phyloP scores from a whole-genome alignment of 148 eudicot species.

The Oxyria digyna region DNA sequence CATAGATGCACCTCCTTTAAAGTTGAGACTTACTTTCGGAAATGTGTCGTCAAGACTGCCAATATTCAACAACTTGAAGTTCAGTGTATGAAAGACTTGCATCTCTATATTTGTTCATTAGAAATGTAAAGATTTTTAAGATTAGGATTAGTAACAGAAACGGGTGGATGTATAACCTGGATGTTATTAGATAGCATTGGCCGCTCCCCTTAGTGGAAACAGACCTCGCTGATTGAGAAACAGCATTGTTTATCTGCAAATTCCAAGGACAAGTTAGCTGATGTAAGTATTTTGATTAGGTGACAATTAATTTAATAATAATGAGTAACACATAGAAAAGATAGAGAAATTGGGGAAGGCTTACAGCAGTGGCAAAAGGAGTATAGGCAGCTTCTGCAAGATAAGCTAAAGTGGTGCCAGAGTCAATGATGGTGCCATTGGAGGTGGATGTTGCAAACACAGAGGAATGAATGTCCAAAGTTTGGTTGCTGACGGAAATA shows the following conservation, averaged over 20 bases:
- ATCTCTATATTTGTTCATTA: neutral
- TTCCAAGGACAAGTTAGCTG: neutral
- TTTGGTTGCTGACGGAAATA: constrained; percentile 67
- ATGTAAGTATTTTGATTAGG: too few species aligned
- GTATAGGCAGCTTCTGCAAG: constrained; percentile 80
- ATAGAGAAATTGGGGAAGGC: constrained; percentile 9
- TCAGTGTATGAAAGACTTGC: neutral
- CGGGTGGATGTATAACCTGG: constrained; percentile 21
- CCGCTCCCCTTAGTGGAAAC: constrained; percentile 40
- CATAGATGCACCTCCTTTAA: constrained; percentile 74
- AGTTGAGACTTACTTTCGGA: constrained; percentile 63
- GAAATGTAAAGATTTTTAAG: neutral
- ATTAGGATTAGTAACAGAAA: neutral
- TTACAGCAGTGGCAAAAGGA: constrained; percentile 73
- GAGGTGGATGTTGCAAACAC: constrained; percentile 57
- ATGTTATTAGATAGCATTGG: constrained; percentile 59
- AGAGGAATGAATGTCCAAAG: constrained; percentile 44
- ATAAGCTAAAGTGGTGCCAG: constrained; percentile 91
- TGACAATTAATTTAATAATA: too few species aligned
- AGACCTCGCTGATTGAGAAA: constrained; percentile 56
- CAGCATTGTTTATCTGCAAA: constrained; percentile 44
- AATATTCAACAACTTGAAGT: neutral
- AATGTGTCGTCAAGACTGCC: constrained; percentile 53
- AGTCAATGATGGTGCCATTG: constrained; percentile 81
- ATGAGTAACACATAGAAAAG: too few species aligned